phyloP scores from a whole-genome alignment of 176 grass and related monocot genomes.

The Oryza longistaminata region DNA sequence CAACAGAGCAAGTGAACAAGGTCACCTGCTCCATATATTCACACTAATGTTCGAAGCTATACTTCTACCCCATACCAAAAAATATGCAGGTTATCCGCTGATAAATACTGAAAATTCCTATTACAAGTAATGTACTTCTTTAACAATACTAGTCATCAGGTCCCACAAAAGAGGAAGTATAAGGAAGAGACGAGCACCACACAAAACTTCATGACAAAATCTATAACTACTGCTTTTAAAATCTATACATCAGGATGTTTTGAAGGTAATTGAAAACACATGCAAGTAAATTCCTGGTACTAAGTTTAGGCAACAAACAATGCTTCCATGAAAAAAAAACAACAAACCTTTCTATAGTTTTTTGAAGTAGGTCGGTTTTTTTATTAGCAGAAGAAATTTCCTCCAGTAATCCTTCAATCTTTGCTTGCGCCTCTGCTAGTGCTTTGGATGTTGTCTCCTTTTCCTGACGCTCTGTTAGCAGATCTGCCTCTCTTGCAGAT shows the following conservation, averaged over 20 bases:
- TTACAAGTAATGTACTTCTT: constrained; percentile 9
- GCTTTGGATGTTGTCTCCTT: constrained; percentile 55
- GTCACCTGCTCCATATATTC: constrained; percentile 2
- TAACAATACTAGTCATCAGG: constrained; percentile 26
- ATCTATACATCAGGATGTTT: constrained; percentile 22
- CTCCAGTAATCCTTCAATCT: constrained; percentile 49
- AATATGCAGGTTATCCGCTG: background rate
- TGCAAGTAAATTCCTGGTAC: constrained; percentile 31
- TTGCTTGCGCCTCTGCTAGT: constrained; percentile 53
- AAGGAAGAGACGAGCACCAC: constrained; percentile 5
- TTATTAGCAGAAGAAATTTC: constrained; percentile 59
- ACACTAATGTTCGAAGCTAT: constrained; percentile 11
- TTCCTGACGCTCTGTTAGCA: constrained; percentile 59
- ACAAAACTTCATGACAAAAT: background rate
- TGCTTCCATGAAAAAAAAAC: background rate
- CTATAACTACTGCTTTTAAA: background rate
- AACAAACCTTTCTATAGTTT: constrained; percentile 61
- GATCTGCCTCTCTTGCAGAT: constrained; percentile 52
- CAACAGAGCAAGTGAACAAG: constrained; percentile 21
- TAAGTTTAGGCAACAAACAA: constrained; percentile 30
- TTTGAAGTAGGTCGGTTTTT: constrained; percentile 67
- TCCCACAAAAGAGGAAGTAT: constrained; percentile 8
- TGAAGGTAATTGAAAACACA: constrained; percentile 23
- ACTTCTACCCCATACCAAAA: constrained; percentile 22
- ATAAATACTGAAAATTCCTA: constrained; percentile 19